Base-by-base conservation (phyloP, 768 basidiomycete genomes). In the Rhodotorula kratochvilovae region DNA sequence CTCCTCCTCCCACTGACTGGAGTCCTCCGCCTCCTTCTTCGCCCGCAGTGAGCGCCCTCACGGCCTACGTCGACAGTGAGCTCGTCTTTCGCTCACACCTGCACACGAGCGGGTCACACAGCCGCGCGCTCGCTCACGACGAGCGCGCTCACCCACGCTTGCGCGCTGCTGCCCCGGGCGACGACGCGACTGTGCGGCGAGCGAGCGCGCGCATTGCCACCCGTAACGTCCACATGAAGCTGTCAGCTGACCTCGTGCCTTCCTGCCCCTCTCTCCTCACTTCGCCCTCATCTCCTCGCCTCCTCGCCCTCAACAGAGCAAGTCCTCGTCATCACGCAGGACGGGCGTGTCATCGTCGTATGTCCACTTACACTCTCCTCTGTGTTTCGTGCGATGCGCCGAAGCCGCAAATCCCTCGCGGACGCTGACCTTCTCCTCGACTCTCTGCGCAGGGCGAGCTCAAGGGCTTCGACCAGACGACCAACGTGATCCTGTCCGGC, bases 401-500 rank as follows among this genome's bases (percentile, higher is more conserved):
- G 7, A 16, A 4, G 45, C 45, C 19, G 42, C 42, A 42, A 10
- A 16, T 10, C 42, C 45, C 3, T 4, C 45, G 45, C 45, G 45
- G 7, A 4, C 1, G 33, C 54, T 33, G 54, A 33, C 29, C 54
- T 21, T 29, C 29, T 3, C 31, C 46, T 16, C 17, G 3, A 39
- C 46, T 27, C 33, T 45, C 29, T 50, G 36, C 4, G 3, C 79
- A 95, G 93, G 94, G 95, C 77, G 85, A 87, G 35, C 85, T 99
- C 81, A 89, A 89, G 50, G 95, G 95, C 61, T 94, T 86, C 77
- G 96, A 99, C 84, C 89, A 92, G 81, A 92, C 91, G 81, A 92
- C 92, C 43, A 98, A 98, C 81, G 87, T 98, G 78, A 92, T 99
- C 75, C 87, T 99, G 67, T 89, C 94, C 23, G 91, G 94, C 79